Percentiles rank a stretch among this genome's conserved stretches.
Evolutionary conservation across 257 asterid species (phyloP).

Genomic region (Handroanthus guayacan): DNA sequence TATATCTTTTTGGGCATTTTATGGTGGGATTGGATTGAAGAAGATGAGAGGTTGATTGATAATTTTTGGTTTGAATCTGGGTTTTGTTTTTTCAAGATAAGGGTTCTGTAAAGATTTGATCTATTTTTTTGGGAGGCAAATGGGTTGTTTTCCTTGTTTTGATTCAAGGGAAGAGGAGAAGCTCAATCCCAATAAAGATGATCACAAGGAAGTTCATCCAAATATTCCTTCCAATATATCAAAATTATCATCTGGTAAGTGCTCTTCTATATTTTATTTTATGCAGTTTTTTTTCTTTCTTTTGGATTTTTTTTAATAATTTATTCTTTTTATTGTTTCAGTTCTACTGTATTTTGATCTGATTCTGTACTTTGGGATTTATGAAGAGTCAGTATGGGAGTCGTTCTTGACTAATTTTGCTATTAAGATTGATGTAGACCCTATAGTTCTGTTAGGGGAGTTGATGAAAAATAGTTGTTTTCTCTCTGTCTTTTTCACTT

Average conservation of each 20-base stretch:
- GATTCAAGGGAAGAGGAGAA: constrained; percentile 86
- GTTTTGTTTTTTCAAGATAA: constrained; percentile 31
- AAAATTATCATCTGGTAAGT: constrained; percentile 88
- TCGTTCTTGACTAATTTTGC: constrained; percentile 28
- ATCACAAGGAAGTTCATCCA: constrained; percentile 65
- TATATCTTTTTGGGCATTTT: constrained; percentile 28
- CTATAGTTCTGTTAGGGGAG: constrained; percentile 32
- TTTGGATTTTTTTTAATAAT: not conserved
- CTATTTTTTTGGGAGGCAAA: constrained; percentile 45
- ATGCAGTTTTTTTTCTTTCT: not conserved
- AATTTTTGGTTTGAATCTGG: constrained; percentile 44
- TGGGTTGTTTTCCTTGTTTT: constrained; percentile 98
- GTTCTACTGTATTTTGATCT: constrained; percentile 46
- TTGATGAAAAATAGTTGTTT: constrained; percentile 17
- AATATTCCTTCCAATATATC: constrained; percentile 69
- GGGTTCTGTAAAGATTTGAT: constrained; percentile 40
- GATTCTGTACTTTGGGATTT: constrained; percentile 43
- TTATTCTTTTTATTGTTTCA: not conserved
- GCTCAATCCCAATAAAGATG: constrained; percentile 67
- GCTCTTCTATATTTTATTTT: not conserved
- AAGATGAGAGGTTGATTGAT: constrained; percentile 45
- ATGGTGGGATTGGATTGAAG: constrained; percentile 49
- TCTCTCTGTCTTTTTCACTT: constrained; percentile 26
- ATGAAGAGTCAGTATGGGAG: constrained; percentile 24
- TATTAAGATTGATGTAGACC: constrained; percentile 36